A percentile compares a stretch with the other conserved stretches of the same genome.
Conservation (phyloP, 371 early-diverging fungal species). For the Rhizopus arrhizus region DNA sequence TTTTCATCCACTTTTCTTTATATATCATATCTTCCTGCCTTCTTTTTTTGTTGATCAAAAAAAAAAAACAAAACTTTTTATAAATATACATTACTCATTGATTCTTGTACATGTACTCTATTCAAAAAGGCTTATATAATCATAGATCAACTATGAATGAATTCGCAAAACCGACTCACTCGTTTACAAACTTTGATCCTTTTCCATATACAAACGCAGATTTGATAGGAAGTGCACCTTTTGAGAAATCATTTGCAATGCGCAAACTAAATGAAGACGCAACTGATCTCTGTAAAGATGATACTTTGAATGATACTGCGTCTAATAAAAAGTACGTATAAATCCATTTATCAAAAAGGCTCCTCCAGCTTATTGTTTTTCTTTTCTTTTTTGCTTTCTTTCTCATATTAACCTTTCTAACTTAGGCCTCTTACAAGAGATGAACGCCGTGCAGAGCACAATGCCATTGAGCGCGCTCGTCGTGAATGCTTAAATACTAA, state of each 20-base stretch:
- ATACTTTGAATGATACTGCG: neutral
- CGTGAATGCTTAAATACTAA: slow-evolving; percentile 68
- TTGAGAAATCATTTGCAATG: neutral
- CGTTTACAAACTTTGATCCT: slow-evolving; percentile 5
- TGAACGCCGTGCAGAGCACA: slow-evolving; percentile 71
- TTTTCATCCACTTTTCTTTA: neutral
- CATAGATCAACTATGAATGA: slow-evolving; percentile 22
- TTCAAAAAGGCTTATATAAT: slow-evolving; percentile 17
- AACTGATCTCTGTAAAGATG: slow-evolving; percentile 11
- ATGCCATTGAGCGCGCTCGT: slow-evolving; percentile 75
- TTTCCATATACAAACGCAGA: slow-evolving; percentile 19
- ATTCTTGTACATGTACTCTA: slow-evolving; percentile 15
- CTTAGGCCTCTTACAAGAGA: slow-evolving; percentile 29
- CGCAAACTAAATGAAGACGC: slow-evolving; percentile 4
- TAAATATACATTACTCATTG: neutral
- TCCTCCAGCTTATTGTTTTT: neutral
- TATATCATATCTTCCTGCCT: neutral
- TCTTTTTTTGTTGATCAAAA: neutral
- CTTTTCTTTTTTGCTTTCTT: neutral
- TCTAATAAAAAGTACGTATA: neutral
- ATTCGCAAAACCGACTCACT: slow-evolving; percentile 20
- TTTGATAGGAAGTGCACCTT: neutral
- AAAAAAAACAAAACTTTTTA: neutral
- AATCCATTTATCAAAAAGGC: neutral
- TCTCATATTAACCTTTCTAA: neutral